Percentiles rank a stretch among this genome's conserved stretches.
phyloP scores from a whole-genome alignment of 495 filamentous ascomycete genomes.

The Trichoderma erinaceum region DNA sequence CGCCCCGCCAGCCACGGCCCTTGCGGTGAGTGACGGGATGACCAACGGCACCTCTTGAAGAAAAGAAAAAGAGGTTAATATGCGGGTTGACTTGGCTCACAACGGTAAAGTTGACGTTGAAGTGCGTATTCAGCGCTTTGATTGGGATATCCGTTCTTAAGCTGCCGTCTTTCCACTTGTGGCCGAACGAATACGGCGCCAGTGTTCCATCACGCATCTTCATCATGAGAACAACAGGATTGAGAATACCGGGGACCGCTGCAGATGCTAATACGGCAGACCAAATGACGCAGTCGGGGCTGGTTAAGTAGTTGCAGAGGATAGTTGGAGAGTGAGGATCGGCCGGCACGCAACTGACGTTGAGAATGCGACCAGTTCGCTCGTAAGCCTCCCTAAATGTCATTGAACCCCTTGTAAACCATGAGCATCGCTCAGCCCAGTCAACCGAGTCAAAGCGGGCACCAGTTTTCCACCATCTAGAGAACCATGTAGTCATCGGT shows the following conservation, averaged over 20 bases:
- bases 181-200: slow-evolving; percentile 79
- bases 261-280: slow-evolving; percentile 92
- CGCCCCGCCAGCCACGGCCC: slow-evolving; percentile 92
- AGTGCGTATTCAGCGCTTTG: slow-evolving; percentile 86
- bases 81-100: slow-evolving; percentile 97
- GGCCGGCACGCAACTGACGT: slow-evolving; percentile 93
- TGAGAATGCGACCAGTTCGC: slow-evolving; percentile 87
- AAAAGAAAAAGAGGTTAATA: slow-evolving; percentile 98
- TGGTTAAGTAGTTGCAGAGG: slow-evolving; percentile 87
- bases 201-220: slow-evolving; percentile 72
- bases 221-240: slow-evolving; percentile 95
- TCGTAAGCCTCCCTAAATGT: slow-evolving; percentile 95
- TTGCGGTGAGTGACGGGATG: slow-evolving; percentile 89
- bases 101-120: slow-evolving; percentile 96
- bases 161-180: slow-evolving; percentile 97
- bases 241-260: slow-evolving; percentile 91
- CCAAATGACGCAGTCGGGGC: slow-evolving; percentile 97
- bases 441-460: slow-evolving; percentile 89
- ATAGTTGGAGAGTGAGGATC: slow-evolving; percentile 92
- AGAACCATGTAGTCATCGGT: slow-evolving; percentile 63
- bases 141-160: slow-evolving; percentile 93
- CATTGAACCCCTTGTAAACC: slow-evolving; percentile 83
- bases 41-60: slow-evolving; percentile 81
- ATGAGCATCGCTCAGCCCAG: slow-evolving; percentile 80
- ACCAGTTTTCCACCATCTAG: slow-evolving; percentile 84